Evolutionary conservation across 2,329 filamentous ascomycete species (phyloP), one percentile per base, ranked within the genome.

Genomic region (Onygenales sp.): DNA sequence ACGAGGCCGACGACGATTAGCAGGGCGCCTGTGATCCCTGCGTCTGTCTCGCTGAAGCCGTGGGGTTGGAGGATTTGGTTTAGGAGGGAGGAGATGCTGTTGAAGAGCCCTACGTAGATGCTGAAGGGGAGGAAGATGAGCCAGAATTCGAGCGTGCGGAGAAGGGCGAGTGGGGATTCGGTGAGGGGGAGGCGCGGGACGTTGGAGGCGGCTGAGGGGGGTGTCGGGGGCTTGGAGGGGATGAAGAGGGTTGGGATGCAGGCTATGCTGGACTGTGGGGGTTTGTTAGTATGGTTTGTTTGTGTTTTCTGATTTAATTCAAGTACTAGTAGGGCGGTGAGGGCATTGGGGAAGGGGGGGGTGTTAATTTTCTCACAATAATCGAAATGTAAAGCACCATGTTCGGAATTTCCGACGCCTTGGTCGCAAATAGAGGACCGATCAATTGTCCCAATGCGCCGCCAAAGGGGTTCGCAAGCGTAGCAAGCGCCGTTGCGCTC

Each of bases 41-140:
- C 88, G 53, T 95, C 79, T 59, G 86, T 85, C 67, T 95, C 86
- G 55, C 75, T 80, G 78, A 89, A 95, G 63, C 83, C 87, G 72
- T 96, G 92, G 0, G 93, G 93, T 41, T 81, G 75, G 58, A 97
- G 80, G 66, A 97, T 88, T 66, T 96, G 92, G 73, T 92, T 95
- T 8, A 97, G 78, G 1, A 97, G 81, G 1, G 87, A 87, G 49
- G 90, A 94, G 60, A 91, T 76, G 60, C 86, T 86, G 77, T 97
- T 97, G 83, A 98, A 98, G 74, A 93, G 85, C 62, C 87, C 90
- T 57, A 95, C 88, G 69, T 90, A 95, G 62, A 91, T 71, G 59
- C 81, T 74, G 72, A 92, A 97, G n/a, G 91, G 85, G 55, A 91
- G 63, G 57, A 91, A 75, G 59, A 96, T 72, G 58, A 95, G 79